Base-by-base conservation (phyloP, 2,329 filamentous ascomycete species). In the Microdochium bolleyi region DNA sequence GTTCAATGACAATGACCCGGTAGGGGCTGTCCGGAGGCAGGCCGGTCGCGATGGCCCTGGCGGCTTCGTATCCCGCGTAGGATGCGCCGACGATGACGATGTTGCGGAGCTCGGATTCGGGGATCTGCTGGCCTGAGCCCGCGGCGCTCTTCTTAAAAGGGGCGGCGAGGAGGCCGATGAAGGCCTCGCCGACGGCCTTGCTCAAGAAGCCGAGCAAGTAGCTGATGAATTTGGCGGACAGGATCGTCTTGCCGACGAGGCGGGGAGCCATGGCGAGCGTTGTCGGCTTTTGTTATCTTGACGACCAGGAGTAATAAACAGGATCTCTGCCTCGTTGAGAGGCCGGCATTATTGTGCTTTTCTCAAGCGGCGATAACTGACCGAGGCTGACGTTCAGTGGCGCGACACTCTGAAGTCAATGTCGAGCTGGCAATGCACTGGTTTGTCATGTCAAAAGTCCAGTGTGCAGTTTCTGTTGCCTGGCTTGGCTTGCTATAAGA, bases 51-150 rank as follows among this genome's bases (percentile, higher is more conserved):
- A 84, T 71, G 10, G 70, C 65, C n/a, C 70, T 69, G 0, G 74
- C 74, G 7, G 73, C 70, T 48, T 76, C 70, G 55, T 74, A 73
- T 2, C 82, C 82, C 0, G 78, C 78, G 58, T 82, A 84, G 0
- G 79, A 82, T 49, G 75, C 80, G 32, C 80, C 81, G 24, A 84
- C 61, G 10, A 83, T 69, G 54, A 83, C 72, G 44, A 84, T 74
- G 53, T 76, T 82, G 49, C 69, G 64, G 37, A 67, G 55, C 3
- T 49, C 37, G 3, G 41, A 46, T 19, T 38, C 34, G 7, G 34
- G 34, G 14, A 38, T 38, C 13, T 38, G 13, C n/a, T 5, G 16
- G 5, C 4, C 7, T 5, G 14, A 14, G n/a, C 34, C 13, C 13
- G 34, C 34, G 4, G 34, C 34, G 34, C n/a, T 16, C 22, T 24